A percentile compares a stretch with the other conserved stretches of the same genome.
phyloP scores from a whole-genome alignment of 1,284 basidiomycete species.

The Lignosus rhinocerotis region DNA sequence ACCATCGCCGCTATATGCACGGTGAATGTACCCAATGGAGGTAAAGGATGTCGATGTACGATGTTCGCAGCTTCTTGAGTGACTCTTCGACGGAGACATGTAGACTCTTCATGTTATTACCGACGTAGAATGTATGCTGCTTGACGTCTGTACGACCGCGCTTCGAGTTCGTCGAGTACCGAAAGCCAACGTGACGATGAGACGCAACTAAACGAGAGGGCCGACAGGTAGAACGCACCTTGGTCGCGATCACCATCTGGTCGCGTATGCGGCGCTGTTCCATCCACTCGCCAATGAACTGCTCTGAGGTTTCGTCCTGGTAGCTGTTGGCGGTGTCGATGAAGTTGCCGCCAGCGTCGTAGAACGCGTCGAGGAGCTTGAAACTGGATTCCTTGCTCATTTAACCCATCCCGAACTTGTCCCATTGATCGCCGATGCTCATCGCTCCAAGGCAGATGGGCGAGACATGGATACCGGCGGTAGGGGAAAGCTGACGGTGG shows the following conservation, averaged over 20 bases:
- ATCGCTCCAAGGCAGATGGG: conserved; percentile 52
- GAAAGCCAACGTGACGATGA: neutral
- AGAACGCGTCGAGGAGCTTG: conserved; percentile 50
- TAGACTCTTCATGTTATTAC: conserved; percentile 50
- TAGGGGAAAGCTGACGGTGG: conserved; percentile 45
- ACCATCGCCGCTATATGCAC: conserved; percentile 47
- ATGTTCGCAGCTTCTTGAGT: conserved; percentile 57
- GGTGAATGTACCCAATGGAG: conserved; percentile 40
- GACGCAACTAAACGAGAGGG: too few relatives aligned
- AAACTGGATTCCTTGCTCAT: conserved; percentile 41
- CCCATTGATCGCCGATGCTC: conserved; percentile 50
- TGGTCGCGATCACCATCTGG: conserved; percentile 46
- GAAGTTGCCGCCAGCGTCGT: conserved; percentile 51
- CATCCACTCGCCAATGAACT: conserved; percentile 61
- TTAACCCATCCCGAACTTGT: conserved; percentile 30
- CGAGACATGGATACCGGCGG: conserved; percentile 39
- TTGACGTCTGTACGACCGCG: conserved; percentile 20
- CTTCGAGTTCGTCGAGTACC: conserved; percentile 14
- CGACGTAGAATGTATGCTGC: conserved; percentile 45
- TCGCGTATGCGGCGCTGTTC: conserved; percentile 51
- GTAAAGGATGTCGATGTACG: conserved; percentile 56
- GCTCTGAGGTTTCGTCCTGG: conserved; percentile 40
- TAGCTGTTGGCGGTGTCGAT: conserved; percentile 57
- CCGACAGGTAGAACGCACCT: neutral
- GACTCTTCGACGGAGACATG: conserved; percentile 46